Percentiles rank a stretch among this genome's conserved stretches.
Evolutionary conservation across 129 eudicot genomes (phyloP).

Genomic region (Chrysanthemum seticuspe): DNA sequence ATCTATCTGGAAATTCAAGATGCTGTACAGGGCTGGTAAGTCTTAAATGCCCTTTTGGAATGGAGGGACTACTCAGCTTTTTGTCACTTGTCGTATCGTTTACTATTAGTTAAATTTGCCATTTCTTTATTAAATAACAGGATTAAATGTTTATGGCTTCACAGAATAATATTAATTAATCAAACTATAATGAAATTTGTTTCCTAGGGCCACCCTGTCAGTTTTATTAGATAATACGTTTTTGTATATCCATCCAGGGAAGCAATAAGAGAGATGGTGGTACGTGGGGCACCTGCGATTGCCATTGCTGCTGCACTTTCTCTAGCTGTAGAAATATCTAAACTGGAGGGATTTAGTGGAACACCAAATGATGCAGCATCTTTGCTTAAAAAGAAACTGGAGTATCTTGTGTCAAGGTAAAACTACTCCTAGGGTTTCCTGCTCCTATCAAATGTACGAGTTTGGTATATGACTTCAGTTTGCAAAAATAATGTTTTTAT

Average conservation of each 20-base stretch:
- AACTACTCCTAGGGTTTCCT: not conserved
- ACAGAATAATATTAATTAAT: too few relatives aligned
- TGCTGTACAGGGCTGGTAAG: conserved; percentile 78
- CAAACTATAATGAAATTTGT: too few relatives aligned
- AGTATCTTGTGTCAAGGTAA: conserved; percentile 92
- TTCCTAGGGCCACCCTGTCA: too few relatives aligned
- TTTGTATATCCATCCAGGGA: conserved; percentile 37
- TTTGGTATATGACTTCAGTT: too few relatives aligned
- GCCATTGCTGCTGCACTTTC: conserved; percentile 98
- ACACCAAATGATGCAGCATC: conserved; percentile 65
- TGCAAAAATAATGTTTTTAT: not conserved
- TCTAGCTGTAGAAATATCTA: conserved; percentile 75
- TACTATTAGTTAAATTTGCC: not conserved
- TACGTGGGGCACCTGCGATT: conserved; percentile 98
- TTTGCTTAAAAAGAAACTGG: conserved; percentile 56
- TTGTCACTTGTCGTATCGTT: not conserved
- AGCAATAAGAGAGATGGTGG: conserved; percentile 97
- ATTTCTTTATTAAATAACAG: not conserved
- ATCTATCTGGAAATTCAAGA: conserved; percentile 70
- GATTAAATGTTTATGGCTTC: too few relatives aligned
- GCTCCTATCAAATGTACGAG: too few relatives aligned
- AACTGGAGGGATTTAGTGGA: conserved; percentile 44
- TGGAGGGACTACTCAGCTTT: not conserved
- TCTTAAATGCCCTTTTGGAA: too few relatives aligned
- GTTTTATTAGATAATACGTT: not conserved